Base-by-base conservation (phyloP, 1,139 yeast species). In the Nakaseomyces sp. region DNA sequence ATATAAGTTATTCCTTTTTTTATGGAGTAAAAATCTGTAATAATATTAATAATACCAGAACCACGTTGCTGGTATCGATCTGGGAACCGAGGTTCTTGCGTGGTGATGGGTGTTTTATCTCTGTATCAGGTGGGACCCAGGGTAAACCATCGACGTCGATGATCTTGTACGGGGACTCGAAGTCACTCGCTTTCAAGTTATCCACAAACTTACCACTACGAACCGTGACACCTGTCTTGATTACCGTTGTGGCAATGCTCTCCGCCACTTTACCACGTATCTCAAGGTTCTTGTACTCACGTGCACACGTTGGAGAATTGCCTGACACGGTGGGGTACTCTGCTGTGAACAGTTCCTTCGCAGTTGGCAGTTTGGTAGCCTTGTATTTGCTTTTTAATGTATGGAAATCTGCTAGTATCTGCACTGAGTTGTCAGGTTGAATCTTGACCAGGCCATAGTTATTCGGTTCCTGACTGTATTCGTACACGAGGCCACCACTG, bases 401-500 rank as follows among this genome's bases (percentile, higher is more conserved):
- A 17, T 70, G 59, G 53, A 71, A 83, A 58, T 83, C 93, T 3
- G 69, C 60, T 41, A 78, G 62, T 2, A 82, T 45, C 31, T 68
- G 67, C 1, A 73, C 79, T 55, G 77, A 72, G 0, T 89, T 91
- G 40, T 72, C 68, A 3, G 57, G 57, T 47, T 73, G 73, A 13
- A 82, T 63, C 44, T 76, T 74, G 2, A 91, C 95, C 36, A 91
- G 70, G 0, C 98, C 98, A 64, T 91, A 91, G 58, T 84, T 78
- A 60, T 88, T 88, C 20, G 82, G 77, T 58, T 87, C 97, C 63
- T 88, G 91, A 1, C 94, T 77, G 64, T 74, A 91, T 62, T 91
- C 97, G 61, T 91, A 91, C 2, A 87, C 93, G 46, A 91, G 70
- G 0, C 98, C 98, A 7, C 98, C 98, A 47, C 91, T 79, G 63